These are phyloP conservation scores for Colletotrichum noveboracense DNA, from an alignment of 2,329 filamentous ascomycete species.

Conservation along the genomic window DNA sequence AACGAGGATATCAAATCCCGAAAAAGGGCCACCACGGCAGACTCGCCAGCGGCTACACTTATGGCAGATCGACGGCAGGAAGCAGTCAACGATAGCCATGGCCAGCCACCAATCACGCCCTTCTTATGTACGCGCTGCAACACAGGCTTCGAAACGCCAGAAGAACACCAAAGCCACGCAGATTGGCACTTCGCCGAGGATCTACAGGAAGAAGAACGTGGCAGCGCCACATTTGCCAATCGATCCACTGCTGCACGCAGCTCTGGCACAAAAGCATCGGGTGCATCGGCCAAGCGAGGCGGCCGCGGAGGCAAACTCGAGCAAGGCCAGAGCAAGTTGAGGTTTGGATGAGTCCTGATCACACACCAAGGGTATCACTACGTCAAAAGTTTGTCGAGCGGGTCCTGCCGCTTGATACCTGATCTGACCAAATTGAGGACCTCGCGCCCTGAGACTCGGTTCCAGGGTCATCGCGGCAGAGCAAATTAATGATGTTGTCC, in stretches of 20 bases:
- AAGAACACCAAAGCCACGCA: slow-evolving; percentile 75
- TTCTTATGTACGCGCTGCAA: slow-evolving; percentile 70
- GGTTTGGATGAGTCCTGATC: slow-evolving; percentile 54
- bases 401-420: slow-evolving; percentile 14
- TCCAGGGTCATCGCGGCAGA: slow-evolving; percentile 7
- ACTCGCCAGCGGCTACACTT: background rate
- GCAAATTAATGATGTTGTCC: background rate
- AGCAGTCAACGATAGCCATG: background rate
- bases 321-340: slow-evolving; percentile 65
- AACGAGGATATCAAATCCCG: background rate
- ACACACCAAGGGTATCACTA: background rate
- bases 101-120: slow-evolving; percentile 38
- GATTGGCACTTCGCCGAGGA: slow-evolving; percentile 97
- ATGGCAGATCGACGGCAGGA: background rate
- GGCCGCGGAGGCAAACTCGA: slow-evolving; percentile 44
- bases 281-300: slow-evolving; percentile 44
- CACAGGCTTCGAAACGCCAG: slow-evolving; percentile 59
- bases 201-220: slow-evolving; percentile 70
- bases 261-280: slow-evolving; percentile 31
- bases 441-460: background rate
- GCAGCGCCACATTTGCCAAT: slow-evolving; percentile 48
- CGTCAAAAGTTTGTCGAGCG: slow-evolving; percentile 15
- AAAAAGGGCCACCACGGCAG: slow-evolving; percentile 21
- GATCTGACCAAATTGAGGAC: background rate
- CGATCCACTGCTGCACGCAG: slow-evolving; percentile 36